Percentiles rank a stretch among this genome's conserved stretches.
These are phyloP conservation scores for Arthrobotrys sinensis DNA, from an alignment of 2,329 filamentous ascomycete species.

Conservation along the genomic window DNA sequence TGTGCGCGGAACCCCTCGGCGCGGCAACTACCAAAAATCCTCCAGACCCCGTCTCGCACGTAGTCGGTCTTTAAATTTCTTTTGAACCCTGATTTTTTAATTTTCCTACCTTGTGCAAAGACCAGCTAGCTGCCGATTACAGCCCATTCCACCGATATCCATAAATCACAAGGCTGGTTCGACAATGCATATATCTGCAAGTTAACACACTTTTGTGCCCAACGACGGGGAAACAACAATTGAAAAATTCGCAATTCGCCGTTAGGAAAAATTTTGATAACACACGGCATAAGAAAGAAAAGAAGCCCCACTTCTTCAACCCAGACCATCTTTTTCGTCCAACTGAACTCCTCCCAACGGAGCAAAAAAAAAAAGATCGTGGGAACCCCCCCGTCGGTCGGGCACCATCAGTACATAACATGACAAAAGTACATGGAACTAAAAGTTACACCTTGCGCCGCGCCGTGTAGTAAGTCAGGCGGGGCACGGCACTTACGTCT, in stretches of 20 bases:
- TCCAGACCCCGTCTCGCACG: not conserved
- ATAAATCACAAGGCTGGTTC: not conserved
- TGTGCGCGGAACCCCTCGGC: constrained; percentile 14
- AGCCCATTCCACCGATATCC: not conserved
- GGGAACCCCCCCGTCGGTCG: not conserved
- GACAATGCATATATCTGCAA: not conserved
- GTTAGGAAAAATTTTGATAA: constrained; percentile 6
- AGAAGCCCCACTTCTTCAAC: not conserved
- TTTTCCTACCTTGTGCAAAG: not conserved
- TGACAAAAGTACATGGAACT: not conserved
- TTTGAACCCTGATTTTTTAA: not conserved
- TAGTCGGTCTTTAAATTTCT: not conserved
- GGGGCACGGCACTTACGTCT: not conserved
- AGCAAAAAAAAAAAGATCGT: not conserved
- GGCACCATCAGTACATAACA: constrained; percentile 1
- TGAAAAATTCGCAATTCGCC: constrained; percentile 8
- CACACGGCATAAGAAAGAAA: not conserved
- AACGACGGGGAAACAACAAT: not conserved
- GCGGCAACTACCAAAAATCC: constrained; percentile 9
- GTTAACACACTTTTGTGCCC: constrained; percentile 2
- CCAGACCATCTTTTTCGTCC: not conserved
- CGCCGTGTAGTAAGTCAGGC: too few relatives aligned
- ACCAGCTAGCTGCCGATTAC: not conserved
- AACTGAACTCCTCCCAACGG: constrained; percentile 17
- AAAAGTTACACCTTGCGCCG: not conserved